Conservation (phyloP, 2,329 filamentous ascomycete species). For the Scedosporium minutisporum region DNA sequence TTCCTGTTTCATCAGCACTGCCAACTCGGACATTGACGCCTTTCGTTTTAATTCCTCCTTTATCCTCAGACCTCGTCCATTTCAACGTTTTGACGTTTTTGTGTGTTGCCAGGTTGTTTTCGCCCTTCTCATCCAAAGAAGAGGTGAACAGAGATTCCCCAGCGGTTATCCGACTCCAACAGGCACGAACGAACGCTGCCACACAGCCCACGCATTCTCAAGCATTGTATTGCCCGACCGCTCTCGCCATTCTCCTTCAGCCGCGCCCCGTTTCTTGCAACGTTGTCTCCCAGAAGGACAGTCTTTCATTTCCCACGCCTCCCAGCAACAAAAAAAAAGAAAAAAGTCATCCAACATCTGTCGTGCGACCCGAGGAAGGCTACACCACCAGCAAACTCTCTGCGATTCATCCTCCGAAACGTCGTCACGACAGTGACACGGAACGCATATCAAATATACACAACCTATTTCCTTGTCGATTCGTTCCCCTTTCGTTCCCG, state of each 20-base stretch:
- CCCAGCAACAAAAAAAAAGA: background rate
- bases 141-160: background rate
- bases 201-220: background rate
- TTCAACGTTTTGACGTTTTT: background rate
- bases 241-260: background rate
- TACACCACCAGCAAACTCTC: background rate
- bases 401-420: background rate
- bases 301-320: background rate
- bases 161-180: background rate
- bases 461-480: background rate
- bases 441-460: background rate
- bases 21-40: background rate
- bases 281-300: background rate
- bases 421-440: background rate
- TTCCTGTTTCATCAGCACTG: background rate
- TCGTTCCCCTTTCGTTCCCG: background rate
- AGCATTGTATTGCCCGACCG: background rate
- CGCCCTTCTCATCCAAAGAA: background rate
- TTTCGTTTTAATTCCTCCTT: background rate
- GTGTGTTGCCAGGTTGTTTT: too few species aligned
- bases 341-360: background rate
- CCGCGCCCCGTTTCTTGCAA: background rate
- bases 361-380: background rate
- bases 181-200: background rate
- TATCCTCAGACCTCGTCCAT: background rate